A percentile compares a stretch with the other conserved stretches of the same genome.
Conservation (phyloP, 1,284 basidiomycete species). For the Ustilago trichophora region DNA sequence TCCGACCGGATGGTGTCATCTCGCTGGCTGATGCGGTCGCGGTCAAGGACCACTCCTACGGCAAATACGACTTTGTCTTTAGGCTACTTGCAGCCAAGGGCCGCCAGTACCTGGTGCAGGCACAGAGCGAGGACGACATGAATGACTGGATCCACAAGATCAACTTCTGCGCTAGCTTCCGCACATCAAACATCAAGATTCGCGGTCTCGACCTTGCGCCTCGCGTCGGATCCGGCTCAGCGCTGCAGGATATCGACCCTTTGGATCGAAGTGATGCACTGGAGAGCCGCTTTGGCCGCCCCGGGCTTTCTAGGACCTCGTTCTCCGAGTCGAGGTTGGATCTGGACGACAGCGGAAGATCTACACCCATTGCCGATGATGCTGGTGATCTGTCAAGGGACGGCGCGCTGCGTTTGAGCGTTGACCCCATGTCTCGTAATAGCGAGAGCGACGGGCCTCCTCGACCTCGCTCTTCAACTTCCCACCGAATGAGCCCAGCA, state of each 20-base stretch:
- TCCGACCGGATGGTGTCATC: slow-evolving; percentile 87
- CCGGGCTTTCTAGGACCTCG: slow-evolving; percentile 10
- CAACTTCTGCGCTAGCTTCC: slow-evolving; percentile 94
- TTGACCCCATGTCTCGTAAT: slow-evolving; percentile 13
- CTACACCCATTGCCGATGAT: slow-evolving; percentile 24
- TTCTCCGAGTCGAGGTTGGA: slow-evolving; percentile 24
- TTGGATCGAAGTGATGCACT: slow-evolving; percentile 62
- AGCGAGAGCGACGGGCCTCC: slow-evolving; percentile 20
- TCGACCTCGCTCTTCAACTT: slow-evolving; percentile 38
- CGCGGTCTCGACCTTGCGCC: slow-evolving; percentile 70
- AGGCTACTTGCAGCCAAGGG: slow-evolving; percentile 74
- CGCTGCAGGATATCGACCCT: slow-evolving; percentile 6
- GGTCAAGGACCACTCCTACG: slow-evolving; percentile 52
- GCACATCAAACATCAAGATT: slow-evolving; percentile 83
- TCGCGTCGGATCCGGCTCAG: slow-evolving; percentile 9
- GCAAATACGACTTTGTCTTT: slow-evolving; percentile 77
- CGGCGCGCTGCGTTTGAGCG: slow-evolving; percentile 3
- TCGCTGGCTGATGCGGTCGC: slow-evolving; percentile 71
- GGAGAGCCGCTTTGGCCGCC: slow-evolving; percentile 23
- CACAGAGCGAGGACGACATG: slow-evolving; percentile 77
- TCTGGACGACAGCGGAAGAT: slow-evolving; percentile 23
- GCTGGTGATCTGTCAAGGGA: slow-evolving; percentile 20
- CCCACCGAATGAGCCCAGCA: slow-evolving; percentile 27
- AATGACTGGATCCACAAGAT: slow-evolving; percentile 91
- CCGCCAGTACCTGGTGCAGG: slow-evolving; percentile 83